Conservation (phyloP, 306 rosid species). For the Rosa rugosa region DNA sequence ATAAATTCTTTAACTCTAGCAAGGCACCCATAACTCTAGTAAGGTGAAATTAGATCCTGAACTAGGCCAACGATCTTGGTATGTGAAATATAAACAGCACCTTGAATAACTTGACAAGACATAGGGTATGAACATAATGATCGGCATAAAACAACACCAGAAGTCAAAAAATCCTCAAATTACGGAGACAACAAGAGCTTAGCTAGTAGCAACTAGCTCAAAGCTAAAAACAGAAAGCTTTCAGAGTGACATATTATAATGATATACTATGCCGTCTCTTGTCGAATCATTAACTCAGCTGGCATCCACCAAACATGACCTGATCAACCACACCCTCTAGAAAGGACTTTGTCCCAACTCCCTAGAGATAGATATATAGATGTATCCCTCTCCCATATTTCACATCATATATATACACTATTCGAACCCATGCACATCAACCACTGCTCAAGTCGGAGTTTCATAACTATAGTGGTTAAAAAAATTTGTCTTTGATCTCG, state of each 20-base stretch:
- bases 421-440: background rate
- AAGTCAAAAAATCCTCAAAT: conserved; percentile 5
- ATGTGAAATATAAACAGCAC: no score
- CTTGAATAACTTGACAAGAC: background rate
- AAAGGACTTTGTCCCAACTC: conserved; percentile 15
- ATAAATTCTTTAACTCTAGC: background rate
- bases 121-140: background rate
- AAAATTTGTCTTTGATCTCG: background rate
- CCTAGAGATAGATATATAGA: background rate
- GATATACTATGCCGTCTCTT: no score
- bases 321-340: conserved; percentile 11
- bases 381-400: background rate
- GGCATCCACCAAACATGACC: conserved; percentile 35
- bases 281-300: conserved; percentile 26
- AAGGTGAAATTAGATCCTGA: background rate
- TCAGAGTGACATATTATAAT: conserved; percentile 18
- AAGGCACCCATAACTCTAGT: background rate
- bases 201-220: background rate
- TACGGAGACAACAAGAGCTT: conserved; percentile 23
- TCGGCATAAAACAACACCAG: conserved; percentile 3
- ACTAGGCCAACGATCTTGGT: background rate
- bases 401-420: background rate
- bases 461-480: background rate
- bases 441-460: background rate
- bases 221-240: conserved; percentile 14